A percentile compares a stretch with the other conserved stretches of the same genome.
Conservation (phyloP, 2,329 filamentous ascomycete genomes). For the Penicillium sp. region DNA sequence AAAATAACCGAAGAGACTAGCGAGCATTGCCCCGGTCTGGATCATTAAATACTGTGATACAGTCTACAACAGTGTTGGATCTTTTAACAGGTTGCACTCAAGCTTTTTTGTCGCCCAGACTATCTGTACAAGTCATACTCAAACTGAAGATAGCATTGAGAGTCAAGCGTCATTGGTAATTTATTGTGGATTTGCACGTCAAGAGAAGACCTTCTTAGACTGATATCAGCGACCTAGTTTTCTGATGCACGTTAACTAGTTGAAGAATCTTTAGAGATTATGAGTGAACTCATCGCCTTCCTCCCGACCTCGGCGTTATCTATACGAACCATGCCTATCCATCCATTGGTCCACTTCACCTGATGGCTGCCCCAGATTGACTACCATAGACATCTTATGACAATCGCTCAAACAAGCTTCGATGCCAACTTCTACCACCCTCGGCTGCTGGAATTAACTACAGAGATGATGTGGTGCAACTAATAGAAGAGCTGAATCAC, state of each 20-base stretch:
- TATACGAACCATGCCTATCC: too few species aligned
- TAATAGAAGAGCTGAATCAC: too few species aligned
- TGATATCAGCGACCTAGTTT: background rate
- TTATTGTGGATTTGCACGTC: background rate
- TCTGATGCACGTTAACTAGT: too few species aligned
- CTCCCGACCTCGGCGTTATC: too few species aligned
- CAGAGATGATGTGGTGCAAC: too few species aligned
- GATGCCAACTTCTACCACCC: too few species aligned
- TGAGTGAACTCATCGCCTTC: background rate
- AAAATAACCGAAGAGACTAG: constrained; percentile 47
- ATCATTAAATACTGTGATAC: constrained; percentile 24
- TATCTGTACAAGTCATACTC: background rate
- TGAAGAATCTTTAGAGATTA: background rate
- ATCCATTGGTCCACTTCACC: too few species aligned
- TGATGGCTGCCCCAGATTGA: too few species aligned
- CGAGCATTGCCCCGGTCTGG: constrained; percentile 56
- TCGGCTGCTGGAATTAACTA: too few species aligned
- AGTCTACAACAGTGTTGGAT: background rate
- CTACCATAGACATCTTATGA: too few species aligned
- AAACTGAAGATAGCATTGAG: background rate
- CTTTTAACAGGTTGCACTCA: background rate
- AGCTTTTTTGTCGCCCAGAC: background rate
- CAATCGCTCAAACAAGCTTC: too few species aligned
- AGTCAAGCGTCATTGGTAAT: background rate
- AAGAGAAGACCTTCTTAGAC: background rate